Base-by-base conservation (phyloP, 768 basidiomycete genomes). In the Podaxis sp. region DNA sequence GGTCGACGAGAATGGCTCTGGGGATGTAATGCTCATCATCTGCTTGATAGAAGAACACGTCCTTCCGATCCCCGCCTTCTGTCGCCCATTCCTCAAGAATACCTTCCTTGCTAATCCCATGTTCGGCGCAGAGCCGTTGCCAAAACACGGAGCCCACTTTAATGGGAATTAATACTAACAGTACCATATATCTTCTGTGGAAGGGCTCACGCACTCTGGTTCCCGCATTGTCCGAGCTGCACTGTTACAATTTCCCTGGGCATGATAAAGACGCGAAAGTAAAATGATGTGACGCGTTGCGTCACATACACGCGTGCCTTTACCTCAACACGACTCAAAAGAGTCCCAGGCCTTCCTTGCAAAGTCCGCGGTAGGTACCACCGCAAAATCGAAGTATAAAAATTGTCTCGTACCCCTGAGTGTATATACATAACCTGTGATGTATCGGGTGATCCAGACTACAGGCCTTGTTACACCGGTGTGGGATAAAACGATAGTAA, bases 21-120 rank as follows among this genome's bases (percentile, higher is more conserved):
- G 97, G 97, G 64, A 99, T 96, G 75, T 99, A 99, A 70, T 97
- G 96, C 74, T 99, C 97, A 71, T 99, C 97, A 73, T 99, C 97
- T n/a, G 97, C 97, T 75, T 99, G 96, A 74, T 99, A 99, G 79
- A 99, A 99, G 78, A 99, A 99, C 28, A 97, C 96, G 77, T 99
- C 97, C 72, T 99, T 99, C 68, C 97, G 83, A 76, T 99, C 97
- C 8, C 93, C 93, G 20, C 92, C 93, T 69, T 96, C 95, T 1
- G 90, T 92, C 5, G 96, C 95, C 92, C 94, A 96, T 65, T 99
- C 96, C 74, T 99, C 96, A 52, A 99, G 87, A 63, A 94, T 93
- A 30, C 97, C 97, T 68, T 96, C 91, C 62, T 91, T 90, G 74
- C 86, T 95, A 79, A 99, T 99, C 17, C 97, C 97, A 75, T 99